These are phyloP conservation scores for Gentiana macrophylla DNA, from an alignment of 257 asterid genomes.

Conservation along the genomic window DNA sequence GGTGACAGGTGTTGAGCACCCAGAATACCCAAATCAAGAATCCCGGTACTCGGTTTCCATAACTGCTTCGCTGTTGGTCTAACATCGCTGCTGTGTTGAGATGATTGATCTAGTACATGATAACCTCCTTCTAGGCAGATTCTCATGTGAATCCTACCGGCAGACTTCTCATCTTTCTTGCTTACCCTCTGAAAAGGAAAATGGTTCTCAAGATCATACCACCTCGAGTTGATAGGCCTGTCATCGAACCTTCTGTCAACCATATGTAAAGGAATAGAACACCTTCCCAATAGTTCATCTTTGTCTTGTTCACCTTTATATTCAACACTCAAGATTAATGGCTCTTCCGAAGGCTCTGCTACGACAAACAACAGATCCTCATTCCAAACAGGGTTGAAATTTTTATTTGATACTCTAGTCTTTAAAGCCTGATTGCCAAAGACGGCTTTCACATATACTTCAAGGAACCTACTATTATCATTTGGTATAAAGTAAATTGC, in stretches of 20 bases:
- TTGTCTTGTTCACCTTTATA: slow-evolving; percentile 34
- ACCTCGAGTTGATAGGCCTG: slow-evolving; percentile 26
- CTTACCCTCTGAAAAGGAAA: slow-evolving; percentile 31
- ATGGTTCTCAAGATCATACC: slow-evolving; percentile 40
- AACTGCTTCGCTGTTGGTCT: slow-evolving; percentile 40
- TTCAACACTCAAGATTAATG: slow-evolving; percentile 32
- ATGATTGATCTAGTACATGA: slow-evolving; percentile 42
- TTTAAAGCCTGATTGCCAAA: slow-evolving; percentile 33
- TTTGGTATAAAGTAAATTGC: slow-evolving; percentile 32
- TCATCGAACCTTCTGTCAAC: slow-evolving; percentile 38
- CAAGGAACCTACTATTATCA: slow-evolving; percentile 31
- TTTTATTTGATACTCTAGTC: slow-evolving; percentile 32
- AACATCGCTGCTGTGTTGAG: slow-evolving; percentile 42
- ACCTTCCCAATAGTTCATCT: slow-evolving; percentile 36
- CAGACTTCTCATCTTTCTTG: slow-evolving; percentile 29
- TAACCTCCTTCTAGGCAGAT: slow-evolving; percentile 42
- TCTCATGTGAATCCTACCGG: slow-evolving; percentile 40
- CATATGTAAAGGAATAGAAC: slow-evolving; percentile 24
- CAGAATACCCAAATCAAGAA: slow-evolving; percentile 36
- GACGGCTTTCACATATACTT: slow-evolving; percentile 32
- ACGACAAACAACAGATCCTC: slow-evolving; percentile 45
- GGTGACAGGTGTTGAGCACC: slow-evolving; percentile 33
- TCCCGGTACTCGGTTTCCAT: slow-evolving; percentile 41
- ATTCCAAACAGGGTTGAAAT: slow-evolving; percentile 39
- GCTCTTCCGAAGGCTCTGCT: slow-evolving; percentile 42